Evolutionary conservation across 495 filamentous ascomycete species (phyloP).

Genomic region (Penicillium silybi): DNA sequence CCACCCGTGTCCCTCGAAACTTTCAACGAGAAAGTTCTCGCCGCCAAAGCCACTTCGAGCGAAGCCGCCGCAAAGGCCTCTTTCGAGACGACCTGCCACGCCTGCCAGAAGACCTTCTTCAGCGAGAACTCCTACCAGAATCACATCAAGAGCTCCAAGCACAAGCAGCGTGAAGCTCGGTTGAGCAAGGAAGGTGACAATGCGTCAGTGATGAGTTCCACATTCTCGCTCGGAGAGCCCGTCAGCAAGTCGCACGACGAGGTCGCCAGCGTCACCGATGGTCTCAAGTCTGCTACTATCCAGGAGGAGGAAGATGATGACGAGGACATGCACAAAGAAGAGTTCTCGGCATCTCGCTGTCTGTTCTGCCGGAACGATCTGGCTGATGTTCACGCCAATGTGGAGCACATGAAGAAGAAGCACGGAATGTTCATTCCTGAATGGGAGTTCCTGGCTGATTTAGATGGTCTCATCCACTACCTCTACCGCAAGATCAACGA

Average conservation of each 20-base stretch:
- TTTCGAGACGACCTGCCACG: constrained; percentile 76
- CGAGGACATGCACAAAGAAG: constrained; percentile 25
- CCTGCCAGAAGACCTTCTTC: constrained; percentile 89
- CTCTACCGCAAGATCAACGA: constrained; percentile 70
- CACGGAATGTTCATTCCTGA: constrained; percentile 98
- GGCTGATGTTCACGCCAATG: constrained; percentile 65
- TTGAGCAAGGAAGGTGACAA: constrained; percentile 48
- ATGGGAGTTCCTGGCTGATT: constrained; percentile 69
- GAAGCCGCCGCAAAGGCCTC: constrained; percentile 85
- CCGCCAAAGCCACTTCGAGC: constrained; percentile 76
- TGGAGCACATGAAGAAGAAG: constrained; percentile 82
- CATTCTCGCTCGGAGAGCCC: constrained; percentile 85
- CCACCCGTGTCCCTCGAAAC: constrained; percentile 89
- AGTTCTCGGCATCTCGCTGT: constrained; percentile 60
- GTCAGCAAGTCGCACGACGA: constrained; percentile 56
- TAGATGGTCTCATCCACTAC: constrained; percentile 76
- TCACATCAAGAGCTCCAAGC: constrained; percentile 87
- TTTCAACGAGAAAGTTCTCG: constrained; percentile 96
- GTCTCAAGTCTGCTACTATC: constrained; percentile 69
- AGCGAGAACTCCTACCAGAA: constrained; percentile 95
- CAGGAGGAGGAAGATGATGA: constrained; percentile 46
- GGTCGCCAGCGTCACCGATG: constrained; percentile 75
- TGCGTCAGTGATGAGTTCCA: constrained; percentile 84
- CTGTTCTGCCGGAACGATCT: constrained; percentile 88
- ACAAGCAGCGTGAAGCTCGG: constrained; percentile 63